Conservation (phyloP, 164 flowering plant genomes). For the Magnolia officinalis region DNA sequence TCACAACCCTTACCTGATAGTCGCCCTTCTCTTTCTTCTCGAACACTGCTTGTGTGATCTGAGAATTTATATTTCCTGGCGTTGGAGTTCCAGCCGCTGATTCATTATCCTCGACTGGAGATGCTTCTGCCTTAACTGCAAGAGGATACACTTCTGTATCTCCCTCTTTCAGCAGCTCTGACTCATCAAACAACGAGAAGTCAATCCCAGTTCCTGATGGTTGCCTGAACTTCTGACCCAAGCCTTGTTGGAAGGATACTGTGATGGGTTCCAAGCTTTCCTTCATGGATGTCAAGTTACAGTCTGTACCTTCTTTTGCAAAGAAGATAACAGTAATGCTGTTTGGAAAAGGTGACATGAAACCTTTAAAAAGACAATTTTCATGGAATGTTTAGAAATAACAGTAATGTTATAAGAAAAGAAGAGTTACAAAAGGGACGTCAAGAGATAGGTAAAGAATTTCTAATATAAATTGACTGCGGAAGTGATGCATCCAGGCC, state of each 20-base stretch:
- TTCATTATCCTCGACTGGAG: constrained; percentile 20
- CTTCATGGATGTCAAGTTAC: constrained; percentile 60
- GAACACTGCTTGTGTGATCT: constrained; percentile 83
- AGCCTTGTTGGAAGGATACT: constrained; percentile 66
- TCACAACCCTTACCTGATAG: constrained; percentile 66
- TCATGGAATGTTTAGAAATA: too few relatives aligned
- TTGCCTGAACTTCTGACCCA: constrained; percentile 87
- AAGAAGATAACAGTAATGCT: constrained; percentile 84
- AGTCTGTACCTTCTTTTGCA: constrained; percentile 88
- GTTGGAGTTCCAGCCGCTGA: constrained; percentile 35
- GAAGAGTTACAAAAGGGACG: background rate
- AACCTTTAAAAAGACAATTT: background rate
- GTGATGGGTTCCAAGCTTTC: constrained; percentile 63
- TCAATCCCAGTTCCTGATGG: constrained; percentile 85
- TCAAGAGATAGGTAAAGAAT: background rate
- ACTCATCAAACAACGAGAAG: constrained; percentile 61
- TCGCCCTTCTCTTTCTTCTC: constrained; percentile 79
- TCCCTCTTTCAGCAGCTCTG: constrained; percentile 50
- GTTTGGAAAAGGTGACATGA: constrained; percentile 19
- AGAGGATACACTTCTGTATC: constrained; percentile 73
- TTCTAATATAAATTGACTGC: background rate
- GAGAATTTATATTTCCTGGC: constrained; percentile 55
- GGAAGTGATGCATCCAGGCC: background rate
- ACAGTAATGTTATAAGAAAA: background rate
- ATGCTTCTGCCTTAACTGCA: constrained; percentile 81